Base-by-base conservation (phyloP, 371 early-diverging fungal genomes). In the Syncephalastrum monosporum region DNA sequence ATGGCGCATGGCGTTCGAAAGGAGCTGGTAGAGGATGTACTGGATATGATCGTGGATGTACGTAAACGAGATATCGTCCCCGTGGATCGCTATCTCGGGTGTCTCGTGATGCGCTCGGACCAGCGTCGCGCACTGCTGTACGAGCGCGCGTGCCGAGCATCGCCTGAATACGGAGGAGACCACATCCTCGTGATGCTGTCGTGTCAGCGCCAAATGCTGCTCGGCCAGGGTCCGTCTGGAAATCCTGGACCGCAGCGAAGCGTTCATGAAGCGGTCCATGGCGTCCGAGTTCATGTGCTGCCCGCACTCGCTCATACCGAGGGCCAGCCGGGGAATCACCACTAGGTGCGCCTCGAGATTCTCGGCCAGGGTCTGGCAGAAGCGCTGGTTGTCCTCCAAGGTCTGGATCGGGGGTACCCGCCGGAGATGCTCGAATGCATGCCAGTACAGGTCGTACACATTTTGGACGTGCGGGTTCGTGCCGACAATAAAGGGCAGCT, bases 41-140 rank as follows among this genome's bases (percentile, higher is more conserved):
- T 92, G 88, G 50, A 93, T 82, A 65, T 94, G 92, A 49, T 90
- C 93, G 2, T 88, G 86, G n/a, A 93, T 89, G 65, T 90, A 92
- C 50, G 85, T 87, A 67, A 91, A 88, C n/a, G 67, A 64, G 16
- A 87, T 84, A 43, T 84, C 79, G 56, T 79, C 69, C 6, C 88
- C 89, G 57, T 84, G 85, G 27, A 90, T 68, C 4, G 72, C 53
- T 1, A 90, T 77, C 29, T 71, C 65, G 56, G 74, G 72, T n/a
- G 53, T 13, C 19, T 33, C 27, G 27, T 52, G 49, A 68, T 68
- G 55, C 15, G 67, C 57, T 43, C 68, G 66, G 1, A 75, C 85
- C 25, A 85, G 51, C 7, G 47, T 57, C 23, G 80, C 77, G 59
- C 89, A 88, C 57, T 82, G 83, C 3, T 78, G 67, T 6, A 92